Evolutionary conservation across 306 rosid species (phyloP), one percentile per base, ranked within the genome.

Genomic region (Cicer arietinum): DNA sequence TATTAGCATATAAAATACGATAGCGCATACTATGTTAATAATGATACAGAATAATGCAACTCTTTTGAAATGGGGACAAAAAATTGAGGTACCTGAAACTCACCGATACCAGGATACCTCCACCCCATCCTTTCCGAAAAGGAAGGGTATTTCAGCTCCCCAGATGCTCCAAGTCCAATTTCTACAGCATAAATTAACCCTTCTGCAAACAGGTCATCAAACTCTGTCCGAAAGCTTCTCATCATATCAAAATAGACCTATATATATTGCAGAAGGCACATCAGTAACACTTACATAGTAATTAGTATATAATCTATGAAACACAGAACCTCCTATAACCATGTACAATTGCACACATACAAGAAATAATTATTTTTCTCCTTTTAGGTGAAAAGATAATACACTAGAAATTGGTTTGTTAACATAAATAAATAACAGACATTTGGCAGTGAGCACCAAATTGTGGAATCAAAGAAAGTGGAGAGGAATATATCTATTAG

Each of bases 41-140:
- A 42, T 6, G 41, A 39, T 53, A 42, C 22, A 62, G 16, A 68
- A 63, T 59, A 53, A 81, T 42, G 66, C n/a, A 74, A 74, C 60
- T 50, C 52, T 58, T 71, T 58, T 59, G 69, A 69, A 69, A 73
- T 47, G 52, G 35, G 60, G 58, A 25, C 57, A 62, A 62, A 62
- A 66, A 71, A 75, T 74, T 71, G 35, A 77, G 85, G 80, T 94
- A 94, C 99, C 99, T 94, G 99, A 87, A 94, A 94, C 95, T 94
- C 97, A 82, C 99, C 99, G 76, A 94, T 84, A 81, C 99, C 99
- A 82, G 99, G 99, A 79, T 91, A 94, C 64, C 90, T 90, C 99
- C 99, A 94, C 16, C 99, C 99, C 91, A 94, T 86, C 80, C 92
- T 87, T 84, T 84, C 96, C 18, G 97, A 83, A 77, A 86, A 90